Base-by-base conservation (phyloP, 2,329 filamentous ascomycete genomes). In the Colletotrichum spinosum region DNA sequence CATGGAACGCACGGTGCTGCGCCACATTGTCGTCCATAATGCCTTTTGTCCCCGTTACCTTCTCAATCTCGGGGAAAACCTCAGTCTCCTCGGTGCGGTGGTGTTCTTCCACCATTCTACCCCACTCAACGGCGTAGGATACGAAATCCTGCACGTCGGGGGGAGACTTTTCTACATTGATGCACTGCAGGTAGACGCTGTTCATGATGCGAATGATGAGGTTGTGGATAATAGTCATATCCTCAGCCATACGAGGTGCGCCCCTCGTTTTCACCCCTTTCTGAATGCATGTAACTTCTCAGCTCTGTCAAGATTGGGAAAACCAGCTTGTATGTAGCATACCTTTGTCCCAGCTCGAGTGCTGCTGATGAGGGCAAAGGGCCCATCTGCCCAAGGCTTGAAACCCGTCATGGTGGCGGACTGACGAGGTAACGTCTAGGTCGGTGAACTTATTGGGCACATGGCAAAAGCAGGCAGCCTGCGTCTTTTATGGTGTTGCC, bases 141-240 rank as follows among this genome's bases (percentile, higher is more conserved):
- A 71, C 54, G 64, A 79, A 77, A 45, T 76, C 72, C 6, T 53
- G 37, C 7, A 72, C 67, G 49, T 74, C 74, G 15, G 67, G 52
- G 9, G 62, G 68, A 2, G 49, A 53, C 33, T 57, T 52, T 17
- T 72, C 70, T 9, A 76, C 65, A 38, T 73, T 73, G 46, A 69
- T 46, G 58, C 65, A 68, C 60, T 69, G 73, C 52, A 69, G 61
- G 65, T 72, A 71, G 55, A 74, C 70, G 42, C 69, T 68, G 64
- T 76, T 76, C 60, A 75, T 57, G 53, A 69, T 68, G 8, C 73
- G 71, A 34, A 75, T 67, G 55, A 76, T 52, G 48, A 71, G 15
- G 65, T 77, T 75, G 68, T 75, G 78, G 2, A 75, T 69, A 5
- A 75, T 69, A 0, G 71, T 65, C 78, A 80, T 78, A 13, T 75